Base-by-base conservation (phyloP, 140 eudicot species). In the Anethum foeniculum region DNA sequence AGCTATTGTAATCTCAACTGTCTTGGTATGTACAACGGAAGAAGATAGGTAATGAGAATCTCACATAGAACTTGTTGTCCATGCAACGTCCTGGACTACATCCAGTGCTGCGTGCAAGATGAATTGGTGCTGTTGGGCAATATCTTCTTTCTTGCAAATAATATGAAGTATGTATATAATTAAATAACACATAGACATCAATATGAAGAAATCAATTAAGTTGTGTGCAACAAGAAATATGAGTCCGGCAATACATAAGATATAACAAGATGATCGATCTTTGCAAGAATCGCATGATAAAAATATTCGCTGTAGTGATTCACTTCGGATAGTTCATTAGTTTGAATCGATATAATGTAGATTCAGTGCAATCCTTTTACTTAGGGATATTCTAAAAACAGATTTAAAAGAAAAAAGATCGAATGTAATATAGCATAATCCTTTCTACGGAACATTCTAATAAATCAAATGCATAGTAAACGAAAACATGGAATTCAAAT, bases 21-120 rank as follows among this genome's bases (percentile, higher is more conserved):
- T 36, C 12, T 78, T 41, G n/a, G 4, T 39, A 5, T 30, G 23
- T 27, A 36, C 32, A 79, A 56, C 0, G 34, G 39, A 72, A 81
- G 23, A 41, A 11, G 15, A 60, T 9, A 76, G 58, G 82, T 28
- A 44, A 67, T 67, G 12, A 10, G 58, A 88, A 54, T 74, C 91
- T 91, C 81, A 91, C 96, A 92, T 92, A 43, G 98, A 96, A 89
- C 98, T 90, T 25, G 97, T 94, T 69, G 97, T 90, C 98, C 98
- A 94, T 12, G 97, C 97, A 52, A 87, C 88, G 87, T 94, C 98
- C 80, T 94, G 96, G 77, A 92, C 98, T 52, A 94, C 85, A 87
- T 94, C 97, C 84, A 94, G 87, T 19, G 98, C 96, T 12, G 97
- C 97, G 76, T 94, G 97, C 73, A 92, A 83, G 78, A 94, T 92